Base-by-base conservation (phyloP, 2,329 filamentous ascomycete genomes). In the Ophiostoma sp. region DNA sequence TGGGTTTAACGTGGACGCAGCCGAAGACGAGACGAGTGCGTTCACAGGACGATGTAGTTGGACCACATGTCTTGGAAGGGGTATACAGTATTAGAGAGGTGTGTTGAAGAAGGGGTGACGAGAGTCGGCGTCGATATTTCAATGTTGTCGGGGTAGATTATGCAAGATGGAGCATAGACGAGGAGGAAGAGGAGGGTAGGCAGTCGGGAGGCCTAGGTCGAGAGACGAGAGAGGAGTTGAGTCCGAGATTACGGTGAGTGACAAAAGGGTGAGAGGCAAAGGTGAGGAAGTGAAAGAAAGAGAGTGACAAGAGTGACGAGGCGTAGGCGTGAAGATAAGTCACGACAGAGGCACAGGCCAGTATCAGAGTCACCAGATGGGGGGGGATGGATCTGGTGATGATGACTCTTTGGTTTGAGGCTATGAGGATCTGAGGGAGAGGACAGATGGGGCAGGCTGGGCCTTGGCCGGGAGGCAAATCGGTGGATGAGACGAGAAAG, bases 361-460 rank as follows among this genome's bases (percentile, higher is more conserved):
- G 4, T 60, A 23, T 60, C 54, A 65, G 35, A 67, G 67, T 66
- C 67, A 54, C 60, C 57, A 70, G 33, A 68, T 67, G 64, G 67
- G 15, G 52, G n/a, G 48, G 23, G 52, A 57, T 23, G 52, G 71
- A 60, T 57, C 66, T 65, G 41, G 64, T 52, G 52, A 62, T 48
- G 71, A 67, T 73, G 73, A 72, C 73, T 73, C 71, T 71, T 73
- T 67, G 20, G 65, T 68, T 70, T 48, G 44, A 48, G 44, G 44
- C 44, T 48, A 48, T 48, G 44, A 48, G 11, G 44, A 8, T 48
- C 39, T 31, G 57, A 41, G 64, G 44, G 68, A 60, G 67, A 70
- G 57, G 57, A 64, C 41, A 69, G 44, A 60, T 62, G 52, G 54
- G 69, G 60, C 60, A 31, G 33, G 60, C 11, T 64, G 33, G 60